These are phyloP conservation scores for Cercospora sesami DNA, from an alignment of 2,329 filamentous ascomycete species.

Conservation along the genomic window DNA sequence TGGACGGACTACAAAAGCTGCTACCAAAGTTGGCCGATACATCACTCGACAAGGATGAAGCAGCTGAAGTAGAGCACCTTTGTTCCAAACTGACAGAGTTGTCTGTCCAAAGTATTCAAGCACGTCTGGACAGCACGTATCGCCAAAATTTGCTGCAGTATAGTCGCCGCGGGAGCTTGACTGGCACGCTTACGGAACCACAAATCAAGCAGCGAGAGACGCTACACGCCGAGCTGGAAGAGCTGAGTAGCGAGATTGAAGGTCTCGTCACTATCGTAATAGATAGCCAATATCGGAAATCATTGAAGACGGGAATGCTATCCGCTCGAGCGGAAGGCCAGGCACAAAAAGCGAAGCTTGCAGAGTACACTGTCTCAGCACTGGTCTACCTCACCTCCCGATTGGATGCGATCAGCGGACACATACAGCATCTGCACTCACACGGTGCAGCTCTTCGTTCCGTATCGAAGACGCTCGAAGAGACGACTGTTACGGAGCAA, in stretches of 20 bases:
- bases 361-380: constrained; percentile 46
- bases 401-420: constrained; percentile 33
- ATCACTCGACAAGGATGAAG: constrained; percentile 47
- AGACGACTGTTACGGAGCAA: constrained; percentile 18
- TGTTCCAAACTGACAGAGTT: constrained; percentile 49
- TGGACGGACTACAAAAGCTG: constrained; percentile 66
- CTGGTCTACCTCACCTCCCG: constrained; percentile 45
- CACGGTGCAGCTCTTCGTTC: constrained; percentile 30
- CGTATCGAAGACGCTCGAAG: constrained; percentile 29
- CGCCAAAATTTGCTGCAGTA: constrained; percentile 20
- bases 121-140: constrained; percentile 55
- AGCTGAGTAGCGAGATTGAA: constrained; percentile 67
- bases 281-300: constrained; percentile 66
- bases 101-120: constrained; percentile 44
- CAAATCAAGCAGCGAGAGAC: constrained; percentile 41
- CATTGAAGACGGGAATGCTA: constrained; percentile 51
- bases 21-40: constrained; percentile 58
- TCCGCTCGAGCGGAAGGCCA: constrained; percentile 40
- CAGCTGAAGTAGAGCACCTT: constrained; percentile 58
- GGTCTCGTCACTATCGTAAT: constrained; percentile 70
- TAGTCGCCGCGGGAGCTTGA: constrained; percentile 1
- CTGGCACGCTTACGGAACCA: constrained; percentile 30
- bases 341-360: constrained; percentile 43
- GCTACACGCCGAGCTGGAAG: constrained; percentile 65
- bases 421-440: constrained; percentile 33